Percentiles rank a stretch among this genome's conserved stretches.
Evolutionary conservation across 2,329 filamentous ascomycete genomes (phyloP).

Genomic region (Fusarium sp.): DNA sequence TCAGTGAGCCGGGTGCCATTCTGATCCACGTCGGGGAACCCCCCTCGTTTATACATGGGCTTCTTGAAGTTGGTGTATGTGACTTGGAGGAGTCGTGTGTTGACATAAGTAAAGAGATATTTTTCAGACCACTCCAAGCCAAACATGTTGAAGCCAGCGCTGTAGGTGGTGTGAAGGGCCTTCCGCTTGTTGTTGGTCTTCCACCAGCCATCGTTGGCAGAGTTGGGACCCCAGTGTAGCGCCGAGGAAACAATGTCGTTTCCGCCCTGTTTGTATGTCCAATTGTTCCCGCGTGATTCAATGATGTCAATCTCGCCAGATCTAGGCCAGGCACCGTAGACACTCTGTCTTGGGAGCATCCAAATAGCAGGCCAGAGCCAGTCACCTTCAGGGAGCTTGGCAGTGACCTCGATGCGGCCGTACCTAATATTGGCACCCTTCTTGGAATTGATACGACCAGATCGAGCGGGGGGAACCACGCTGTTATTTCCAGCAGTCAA

Average conservation of each 20-base stretch:
- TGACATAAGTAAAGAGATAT: slow-evolving; percentile 87
- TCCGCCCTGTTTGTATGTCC: slow-evolving; percentile 77
- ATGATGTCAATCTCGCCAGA: slow-evolving; percentile 87
- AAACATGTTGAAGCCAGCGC: slow-evolving; percentile 75
- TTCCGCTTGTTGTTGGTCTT: slow-evolving; percentile 80
- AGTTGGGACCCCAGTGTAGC: slow-evolving; percentile 82
- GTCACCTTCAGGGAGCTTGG: slow-evolving; percentile 79
- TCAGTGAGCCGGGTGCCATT: slow-evolving; percentile 74
- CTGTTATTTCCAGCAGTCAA: slow-evolving; percentile 73
- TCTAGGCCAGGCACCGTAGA: slow-evolving; percentile 79
- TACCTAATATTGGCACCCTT: slow-evolving; percentile 78
- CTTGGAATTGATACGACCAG: slow-evolving; percentile 80
- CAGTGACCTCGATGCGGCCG: slow-evolving; percentile 81
- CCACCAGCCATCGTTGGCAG: slow-evolving; percentile 81
- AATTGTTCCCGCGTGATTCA: slow-evolving; percentile 85
- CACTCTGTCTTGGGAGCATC: slow-evolving; percentile 80
- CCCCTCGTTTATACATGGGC: slow-evolving; percentile 73
- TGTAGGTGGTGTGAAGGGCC: slow-evolving; percentile 79
- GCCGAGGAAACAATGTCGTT: slow-evolving; percentile 83
- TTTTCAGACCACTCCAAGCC: slow-evolving; percentile 89
- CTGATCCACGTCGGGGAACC: slow-evolving; percentile 69
- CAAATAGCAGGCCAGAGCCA: slow-evolving; percentile 95
- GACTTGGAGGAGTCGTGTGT: slow-evolving; percentile 81
- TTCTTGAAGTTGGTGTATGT: slow-evolving; percentile 79
- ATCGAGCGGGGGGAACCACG: slow-evolving; percentile 80